Base-by-base conservation (phyloP, 176 grass and related monocot species). In the Carex littledalei region DNA sequence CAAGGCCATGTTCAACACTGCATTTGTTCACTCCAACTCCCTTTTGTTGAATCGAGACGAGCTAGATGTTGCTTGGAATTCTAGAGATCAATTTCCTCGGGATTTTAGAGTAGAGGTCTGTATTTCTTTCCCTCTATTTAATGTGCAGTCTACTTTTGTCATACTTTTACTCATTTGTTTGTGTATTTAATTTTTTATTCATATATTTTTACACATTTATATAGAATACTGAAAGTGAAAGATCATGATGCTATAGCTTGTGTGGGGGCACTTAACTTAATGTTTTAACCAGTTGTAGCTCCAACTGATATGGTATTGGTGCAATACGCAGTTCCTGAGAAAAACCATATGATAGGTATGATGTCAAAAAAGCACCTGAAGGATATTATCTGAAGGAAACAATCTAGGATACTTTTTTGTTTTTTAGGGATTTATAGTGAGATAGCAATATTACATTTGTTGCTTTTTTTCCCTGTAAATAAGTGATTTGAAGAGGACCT, bases 1-100 rank as follows among this genome's bases (percentile, higher is more conserved):
- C 69, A 91, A 87, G 6, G 75, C 88, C 75, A 98, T 98, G 96
- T 98, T 98, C 84, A 98, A 98, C 83, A 98, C 96, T 70, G 89
- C 96, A 35, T 98, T 95, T 87, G 45, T 98, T 84, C 89, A 89
- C 80, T 98, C 93, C 34, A 94, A 98, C 77, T 86, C 87, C 47
- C 86, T 98, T 45, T 80, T 32, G 70, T 77, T 98, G 60, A 94
- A 90, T 84, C 93, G 91, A 77, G 96, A 98, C 81, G 93, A 98
- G 84, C 87, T 98, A 81, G 96, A 98, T 84, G 85, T 90, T 85
- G 71, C 79, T 10, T 98, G 96, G 96, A 95, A 94, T 95, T 79
- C 89, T 31, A 95, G 86, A 66, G 89, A 95, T 87, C 89, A 95
- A 57, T 95, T 98, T 70, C 81, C 93, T 22, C 91, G 86, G 69